Conservation (phyloP, 257 asterid species). For the Euphrasia confusa region DNA sequence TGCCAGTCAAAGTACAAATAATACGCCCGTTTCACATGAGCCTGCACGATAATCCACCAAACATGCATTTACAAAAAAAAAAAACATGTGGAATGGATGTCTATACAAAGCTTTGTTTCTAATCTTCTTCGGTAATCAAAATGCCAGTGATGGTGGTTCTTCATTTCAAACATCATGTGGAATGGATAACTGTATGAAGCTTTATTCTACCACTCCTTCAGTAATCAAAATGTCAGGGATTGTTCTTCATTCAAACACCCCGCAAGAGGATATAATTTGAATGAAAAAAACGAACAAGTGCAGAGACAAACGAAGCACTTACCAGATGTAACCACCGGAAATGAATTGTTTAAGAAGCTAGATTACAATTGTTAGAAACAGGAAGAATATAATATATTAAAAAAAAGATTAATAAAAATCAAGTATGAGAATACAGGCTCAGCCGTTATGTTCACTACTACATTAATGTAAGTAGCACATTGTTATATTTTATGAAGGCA, state of each 20-base stretch:
- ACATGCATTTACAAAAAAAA: background rate
- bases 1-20: background rate
- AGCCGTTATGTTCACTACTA: background rate
- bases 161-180: background rate
- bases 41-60: background rate
- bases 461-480: background rate
- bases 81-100: background rate
- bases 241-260: background rate
- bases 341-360: background rate
- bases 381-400: background rate
- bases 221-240: background rate
- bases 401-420: background rate
- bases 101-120: background rate
- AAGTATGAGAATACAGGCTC: background rate
- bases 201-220: background rate
- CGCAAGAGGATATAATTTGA: background rate
- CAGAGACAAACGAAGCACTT: slow-evolving; percentile 6
- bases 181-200: background rate
- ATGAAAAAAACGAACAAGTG: slow-evolving; percentile 6
- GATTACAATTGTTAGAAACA: background rate
- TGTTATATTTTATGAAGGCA: slow-evolving; percentile 1
- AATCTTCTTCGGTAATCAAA: background rate
- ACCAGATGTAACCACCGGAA: background rate
- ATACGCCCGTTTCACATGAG: background rate
- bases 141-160: background rate